Percentiles rank a stretch among this genome's conserved stretches.
Evolutionary conservation across 805 yeast species (phyloP).

Genomic region (Vanderwaltozyma tropicalis): DNA sequence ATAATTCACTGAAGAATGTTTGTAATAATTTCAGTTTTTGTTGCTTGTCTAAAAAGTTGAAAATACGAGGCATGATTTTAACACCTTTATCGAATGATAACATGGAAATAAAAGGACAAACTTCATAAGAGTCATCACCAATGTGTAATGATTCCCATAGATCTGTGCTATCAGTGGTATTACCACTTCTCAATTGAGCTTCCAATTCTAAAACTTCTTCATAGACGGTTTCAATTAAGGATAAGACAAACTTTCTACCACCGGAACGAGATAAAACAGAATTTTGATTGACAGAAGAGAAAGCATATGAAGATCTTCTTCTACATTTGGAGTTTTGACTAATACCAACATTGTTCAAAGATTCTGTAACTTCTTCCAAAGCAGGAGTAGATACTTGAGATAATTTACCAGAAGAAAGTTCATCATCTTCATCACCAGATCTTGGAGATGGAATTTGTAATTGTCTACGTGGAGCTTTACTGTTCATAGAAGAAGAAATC

Average conservation of each 20-base stretch:
- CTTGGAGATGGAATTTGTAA: conserved; percentile 42
- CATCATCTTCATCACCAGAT: conserved; percentile 36
- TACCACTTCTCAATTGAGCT: conserved; percentile 54
- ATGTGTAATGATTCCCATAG: conserved; percentile 76
- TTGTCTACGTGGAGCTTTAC: conserved; percentile 81
- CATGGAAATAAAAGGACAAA: conserved; percentile 74
- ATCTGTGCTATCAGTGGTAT: conserved; percentile 35
- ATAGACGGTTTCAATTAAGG: conserved; percentile 68
- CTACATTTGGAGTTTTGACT: conserved; percentile 18
- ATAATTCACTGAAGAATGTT: conserved; percentile 68
- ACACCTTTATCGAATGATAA: conserved; percentile 79
- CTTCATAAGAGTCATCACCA: conserved; percentile 46
- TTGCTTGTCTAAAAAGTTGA: conserved; percentile 67
- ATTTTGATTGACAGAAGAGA: conserved; percentile 26
- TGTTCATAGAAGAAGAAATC: conserved; percentile 68
- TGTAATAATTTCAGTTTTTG: conserved; percentile 71
- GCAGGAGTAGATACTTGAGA: conserved; percentile 18
- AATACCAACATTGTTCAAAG: conserved; percentile 24
- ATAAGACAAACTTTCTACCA: conserved; percentile 45
- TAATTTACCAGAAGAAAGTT: conserved; percentile 17
- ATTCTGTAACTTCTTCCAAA: conserved; percentile 24
- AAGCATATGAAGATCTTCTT: conserved; percentile 30
- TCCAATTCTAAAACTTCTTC: conserved; percentile 70
- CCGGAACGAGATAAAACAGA: conserved; percentile 29
- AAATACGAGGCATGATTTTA: conserved; percentile 79